Evolutionary conservation across 1,284 basidiomycete species (phyloP), one percentile per base, ranked within the genome.

Genomic region (Entoloma clypeatum): DNA sequence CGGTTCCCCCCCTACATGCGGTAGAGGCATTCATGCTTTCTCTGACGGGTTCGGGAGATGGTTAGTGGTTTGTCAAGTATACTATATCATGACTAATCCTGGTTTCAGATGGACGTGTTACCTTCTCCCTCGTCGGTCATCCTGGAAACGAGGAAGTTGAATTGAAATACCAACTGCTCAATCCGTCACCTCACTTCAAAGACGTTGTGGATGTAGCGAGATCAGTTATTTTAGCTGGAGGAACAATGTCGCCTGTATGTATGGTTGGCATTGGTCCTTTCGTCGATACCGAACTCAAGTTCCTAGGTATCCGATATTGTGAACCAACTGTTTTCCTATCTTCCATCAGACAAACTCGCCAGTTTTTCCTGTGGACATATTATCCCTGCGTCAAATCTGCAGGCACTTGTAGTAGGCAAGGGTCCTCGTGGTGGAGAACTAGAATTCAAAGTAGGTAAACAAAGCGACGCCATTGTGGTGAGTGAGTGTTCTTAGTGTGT

Each of bases 281-380:
- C 52, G 9, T 22, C 39, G 8, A 13, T 16, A 5, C 14, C 11
- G 16, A 24, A 16, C 10, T 27, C n/a, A 29, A 21, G 3, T 17
- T 25, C 17, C 27, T 53, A 95, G 92, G 85, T 97, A 33, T 82
- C 86, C n/a, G 93, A 97, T 61, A 80, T 98, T 17, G 70, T 80
- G 19, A 73, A 74, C 40, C 94, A 98, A 55, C 70, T 99, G 3
- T 92, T 99, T 54, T 74, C 83, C 0, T 68, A 73, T 40, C 56
- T 96, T 2, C 67, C 81, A 1, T 38, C 64, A 0, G 76, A 84
- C 8, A 75, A 77, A 21, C 67, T 97, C 14, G 67, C 79, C 2
- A 86, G 77, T 10, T 92, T 97, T 56, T 91, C 92, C 0, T 99
- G 95, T 60, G 86, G 88, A 0, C 95, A 99, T 61, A 89, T 98